Percentiles rank a stretch among this genome's conserved stretches.
These are phyloP conservation scores for Acrodontium crateriforme DNA, from an alignment of 2,329 filamentous ascomycete genomes.

Conservation along the genomic window DNA sequence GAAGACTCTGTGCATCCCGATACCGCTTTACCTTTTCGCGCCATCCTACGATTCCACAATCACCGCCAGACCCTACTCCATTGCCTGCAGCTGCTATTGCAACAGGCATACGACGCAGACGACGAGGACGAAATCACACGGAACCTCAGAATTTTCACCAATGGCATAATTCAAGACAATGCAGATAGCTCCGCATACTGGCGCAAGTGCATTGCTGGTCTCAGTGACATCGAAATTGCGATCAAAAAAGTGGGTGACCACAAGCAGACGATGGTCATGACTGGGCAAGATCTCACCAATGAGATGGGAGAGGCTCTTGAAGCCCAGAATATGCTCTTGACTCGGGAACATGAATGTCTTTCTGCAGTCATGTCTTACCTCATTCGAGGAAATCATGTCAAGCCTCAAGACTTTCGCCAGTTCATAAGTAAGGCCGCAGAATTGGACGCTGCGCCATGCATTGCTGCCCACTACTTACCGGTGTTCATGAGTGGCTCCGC, in stretches of 20 bases:
- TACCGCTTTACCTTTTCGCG: constrained; percentile 60
- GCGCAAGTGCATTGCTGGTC: constrained; percentile 58
- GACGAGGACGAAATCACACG: constrained; percentile 42
- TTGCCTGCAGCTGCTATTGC: constrained; percentile 65
- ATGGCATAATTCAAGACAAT: constrained; percentile 40
- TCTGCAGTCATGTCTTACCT: constrained; percentile 67
- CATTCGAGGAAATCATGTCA: constrained; percentile 60
- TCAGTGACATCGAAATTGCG: constrained; percentile 65
- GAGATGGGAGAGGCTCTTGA: constrained; percentile 67
- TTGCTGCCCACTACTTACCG: constrained; percentile 69
- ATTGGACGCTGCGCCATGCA: constrained; percentile 62
- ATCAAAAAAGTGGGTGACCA: constrained; percentile 64
- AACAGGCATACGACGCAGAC: constrained; percentile 46
- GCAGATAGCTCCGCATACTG: constrained; percentile 50
- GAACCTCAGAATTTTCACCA: constrained; percentile 42
- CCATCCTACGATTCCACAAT: constrained; percentile 78
- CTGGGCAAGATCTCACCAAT: constrained; percentile 50
- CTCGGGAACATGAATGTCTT: constrained; percentile 80
- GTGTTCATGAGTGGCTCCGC: constrained; percentile 63
- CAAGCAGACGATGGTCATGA: constrained; percentile 57
- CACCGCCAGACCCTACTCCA: constrained; percentile 72
- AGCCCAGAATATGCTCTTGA: constrained; percentile 65
- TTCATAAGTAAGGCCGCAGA: constrained; percentile 56
- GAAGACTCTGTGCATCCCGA: constrained; percentile 55
- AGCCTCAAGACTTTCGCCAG: constrained; percentile 54